Percentiles rank a stretch among this genome's conserved stretches.
phyloP scores from a whole-genome alignment of 1,284 basidiomycete species.

The Fomes fomentarius region DNA sequence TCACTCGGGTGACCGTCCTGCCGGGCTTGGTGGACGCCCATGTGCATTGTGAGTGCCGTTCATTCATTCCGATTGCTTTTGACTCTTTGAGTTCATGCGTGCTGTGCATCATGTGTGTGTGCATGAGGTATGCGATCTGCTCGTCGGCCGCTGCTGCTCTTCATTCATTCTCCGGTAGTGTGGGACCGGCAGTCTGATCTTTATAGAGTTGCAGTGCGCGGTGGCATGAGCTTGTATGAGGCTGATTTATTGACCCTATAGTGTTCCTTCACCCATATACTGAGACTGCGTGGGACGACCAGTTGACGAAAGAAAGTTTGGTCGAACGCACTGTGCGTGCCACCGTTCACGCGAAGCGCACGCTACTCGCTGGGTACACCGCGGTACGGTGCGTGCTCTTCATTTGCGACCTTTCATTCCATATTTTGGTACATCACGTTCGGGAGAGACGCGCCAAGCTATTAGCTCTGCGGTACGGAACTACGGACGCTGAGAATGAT shows the following conservation, averaged over 20 bases:
- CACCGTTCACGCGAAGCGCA: constrained; percentile 60
- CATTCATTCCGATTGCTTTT: no score
- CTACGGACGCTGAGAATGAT: neutral
- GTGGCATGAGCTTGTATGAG: neutral
- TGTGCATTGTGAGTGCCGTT: constrained; percentile 62
- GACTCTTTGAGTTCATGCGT: no score
- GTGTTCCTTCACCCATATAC: constrained; percentile 67
- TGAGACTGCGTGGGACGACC: constrained; percentile 65
- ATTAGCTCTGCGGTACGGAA: neutral
- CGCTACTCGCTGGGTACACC: constrained; percentile 68
- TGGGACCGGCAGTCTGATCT: constrained; percentile 39
- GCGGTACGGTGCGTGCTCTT: constrained; percentile 53
- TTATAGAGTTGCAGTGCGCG: constrained; percentile 33
- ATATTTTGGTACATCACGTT: neutral
- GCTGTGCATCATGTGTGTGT: no score
- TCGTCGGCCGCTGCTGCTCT: no score
- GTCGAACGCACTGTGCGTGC: constrained; percentile 46
- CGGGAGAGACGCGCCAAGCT: neutral
- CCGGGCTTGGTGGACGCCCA: constrained; percentile 72
- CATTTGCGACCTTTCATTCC: neutral
- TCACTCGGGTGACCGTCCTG: constrained; percentile 53
- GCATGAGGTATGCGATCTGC: no score
- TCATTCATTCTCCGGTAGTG: constrained; percentile 7
- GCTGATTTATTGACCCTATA: constrained; percentile 28
- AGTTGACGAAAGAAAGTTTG: constrained; percentile 58